Conservation (phyloP, 2,329 filamentous ascomycete species). For the Colletotrichum sidae region DNA sequence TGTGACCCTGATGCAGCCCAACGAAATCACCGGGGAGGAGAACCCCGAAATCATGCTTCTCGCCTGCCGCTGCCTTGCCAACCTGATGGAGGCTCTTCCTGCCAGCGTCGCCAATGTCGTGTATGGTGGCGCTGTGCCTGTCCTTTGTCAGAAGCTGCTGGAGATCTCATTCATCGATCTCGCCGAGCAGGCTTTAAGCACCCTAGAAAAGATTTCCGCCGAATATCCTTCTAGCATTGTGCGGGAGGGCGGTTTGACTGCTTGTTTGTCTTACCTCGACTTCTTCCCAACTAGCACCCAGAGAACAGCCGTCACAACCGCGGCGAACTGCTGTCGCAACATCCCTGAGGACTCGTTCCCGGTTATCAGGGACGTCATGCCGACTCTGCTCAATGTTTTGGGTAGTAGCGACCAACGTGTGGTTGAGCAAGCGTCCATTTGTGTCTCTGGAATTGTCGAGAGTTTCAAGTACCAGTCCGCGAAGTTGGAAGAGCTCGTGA, state of each 20-base stretch:
- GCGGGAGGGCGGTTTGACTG: constrained; percentile 91
- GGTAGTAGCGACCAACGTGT: constrained; percentile 95
- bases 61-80: constrained; percentile 94
- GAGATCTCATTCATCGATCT: constrained; percentile 98
- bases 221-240: constrained; percentile 97
- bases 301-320: constrained; percentile 94
- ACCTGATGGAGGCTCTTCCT: constrained; percentile 96
- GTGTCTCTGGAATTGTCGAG: constrained; percentile 94
- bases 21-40: constrained; percentile 83
- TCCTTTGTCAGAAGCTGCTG: constrained; percentile 92
- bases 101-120: constrained; percentile 95
- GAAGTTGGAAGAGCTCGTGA: constrained; percentile 93
- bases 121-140: constrained; percentile 94
- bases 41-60: constrained; percentile 98
- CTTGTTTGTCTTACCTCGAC: constrained; percentile 95
- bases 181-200: constrained; percentile 96
- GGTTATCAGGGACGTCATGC: constrained; percentile 96
- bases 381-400: constrained; percentile 89
- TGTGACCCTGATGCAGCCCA: constrained; percentile 89
- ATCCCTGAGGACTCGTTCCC: constrained; percentile 94
- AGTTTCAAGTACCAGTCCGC: constrained; percentile 91
- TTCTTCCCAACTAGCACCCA: constrained; percentile 99
- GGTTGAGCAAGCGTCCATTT: constrained; percentile 95
- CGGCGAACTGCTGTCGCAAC: constrained; percentile 97
- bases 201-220: constrained; percentile 95